Evolutionary conservation across 2,329 filamentous ascomycete species (phyloP), one percentile per base, ranked within the genome.

Genomic region (Aureobasidium namibiae): DNA sequence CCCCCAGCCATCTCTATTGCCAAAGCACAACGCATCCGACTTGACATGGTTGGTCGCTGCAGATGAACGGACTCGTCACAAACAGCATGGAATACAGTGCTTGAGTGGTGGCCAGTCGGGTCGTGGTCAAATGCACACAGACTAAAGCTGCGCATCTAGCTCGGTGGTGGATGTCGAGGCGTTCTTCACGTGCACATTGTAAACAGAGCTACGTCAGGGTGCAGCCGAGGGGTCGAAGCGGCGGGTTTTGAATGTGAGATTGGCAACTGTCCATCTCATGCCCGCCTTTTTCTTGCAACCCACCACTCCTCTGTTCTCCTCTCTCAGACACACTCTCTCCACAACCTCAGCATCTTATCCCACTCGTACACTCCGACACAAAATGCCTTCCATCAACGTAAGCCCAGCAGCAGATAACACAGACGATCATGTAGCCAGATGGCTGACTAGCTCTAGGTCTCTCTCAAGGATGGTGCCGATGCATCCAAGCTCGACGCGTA

Each of bases 401-500:
- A 57, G 69, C 54, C 26, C 10, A 29, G 18, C 36, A 13, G 46
- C 24, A 18, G 23, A 38, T 24, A 42, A 36, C 16, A 21, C 16
- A 5, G 13, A 18, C n/a, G n/a, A n/a, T n/a, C 29, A 10, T 8
- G 21, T 9, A 34, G 18, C 7, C 57, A 39, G 31, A 23, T n/a
- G 21, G 33, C 42, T 61, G 39, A 61, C 56, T 39, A 34, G 18
- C 4, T 38, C 29, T 62, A 96, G 91, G 84, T 96, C 65, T 90
- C 90, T 60, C 83, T 89, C 74, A 92, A 94, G 75, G 78, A 84
- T 41, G 82, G 85, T 63, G 84, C 87, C 64, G 80, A 82, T 60
- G 69, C 77, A 49, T 83, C 85, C 33, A 78, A 95, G 70, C 79
- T 95, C 64, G 76, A 85, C 52, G 81, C 81, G 87, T 90, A 75